Evolutionary conservation across 192 early-diverging fungal species (phyloP).

Genomic region (Haplosporangium gracile): DNA sequence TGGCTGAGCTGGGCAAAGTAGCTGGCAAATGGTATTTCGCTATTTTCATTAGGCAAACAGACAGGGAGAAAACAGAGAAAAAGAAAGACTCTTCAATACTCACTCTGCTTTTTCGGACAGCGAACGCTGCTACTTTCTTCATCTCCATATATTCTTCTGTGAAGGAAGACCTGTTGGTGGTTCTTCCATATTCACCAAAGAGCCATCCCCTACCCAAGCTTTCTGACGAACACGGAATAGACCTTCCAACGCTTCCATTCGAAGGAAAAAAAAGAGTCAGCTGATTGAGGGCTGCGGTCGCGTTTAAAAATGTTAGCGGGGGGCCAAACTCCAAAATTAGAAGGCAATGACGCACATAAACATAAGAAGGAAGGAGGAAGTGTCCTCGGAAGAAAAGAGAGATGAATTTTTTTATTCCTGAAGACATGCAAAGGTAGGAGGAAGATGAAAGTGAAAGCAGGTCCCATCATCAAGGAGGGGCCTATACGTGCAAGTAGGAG

Average conservation of each 20-base stretch:
- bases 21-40: too few species aligned
- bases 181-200: neutral
- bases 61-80: too few species aligned
- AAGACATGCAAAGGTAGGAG: neutral
- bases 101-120: neutral
- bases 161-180: neutral
- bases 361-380: neutral
- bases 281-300: neutral
- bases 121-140: neutral
- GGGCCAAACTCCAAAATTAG: slow-evolving; percentile 8
- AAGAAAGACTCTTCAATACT: neutral
- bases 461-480: too few species aligned
- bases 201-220: too few species aligned
- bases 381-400: neutral
- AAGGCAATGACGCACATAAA: neutral
- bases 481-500: too few species aligned
- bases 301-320: neutral
- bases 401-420: neutral
- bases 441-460: too few species aligned
- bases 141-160: neutral
- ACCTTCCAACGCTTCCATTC: neutral
- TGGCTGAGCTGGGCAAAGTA: too few species aligned
- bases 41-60: too few species aligned
- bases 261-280: neutral
- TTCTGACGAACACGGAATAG: neutral